Conservation (phyloP, 2,329 filamentous ascomycete species). For the Aspergillus japonicus region DNA sequence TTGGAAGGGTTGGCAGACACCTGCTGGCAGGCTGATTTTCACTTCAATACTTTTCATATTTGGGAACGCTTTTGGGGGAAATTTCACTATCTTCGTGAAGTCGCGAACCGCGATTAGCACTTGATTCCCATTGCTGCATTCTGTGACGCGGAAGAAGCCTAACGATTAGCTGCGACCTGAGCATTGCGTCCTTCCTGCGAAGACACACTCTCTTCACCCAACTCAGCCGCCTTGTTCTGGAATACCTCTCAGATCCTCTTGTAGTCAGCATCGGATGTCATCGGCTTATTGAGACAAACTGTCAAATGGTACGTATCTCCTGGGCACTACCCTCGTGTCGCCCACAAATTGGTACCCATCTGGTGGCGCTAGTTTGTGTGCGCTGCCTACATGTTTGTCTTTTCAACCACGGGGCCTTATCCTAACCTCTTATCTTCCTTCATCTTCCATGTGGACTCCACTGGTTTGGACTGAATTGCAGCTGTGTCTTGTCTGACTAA, state of each 20-base stretch:
- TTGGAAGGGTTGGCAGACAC: slow-evolving; percentile 1
- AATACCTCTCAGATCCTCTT: neutral
- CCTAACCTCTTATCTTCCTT: neutral
- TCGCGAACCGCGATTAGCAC: neutral
- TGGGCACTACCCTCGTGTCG: neutral
- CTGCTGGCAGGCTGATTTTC: neutral
- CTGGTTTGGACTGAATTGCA: slow-evolving; percentile 1
- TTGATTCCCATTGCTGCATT: neutral
- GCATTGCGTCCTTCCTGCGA: neutral
- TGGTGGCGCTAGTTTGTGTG: slow-evolving; percentile 4
- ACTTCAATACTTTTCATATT: neutral
- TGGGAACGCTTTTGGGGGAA: neutral
- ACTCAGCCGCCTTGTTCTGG: neutral
- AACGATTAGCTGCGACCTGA: neutral
- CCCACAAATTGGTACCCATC: slow-evolving; percentile 1
- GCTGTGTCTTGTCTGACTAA: slow-evolving; percentile 20
- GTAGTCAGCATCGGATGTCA: neutral
- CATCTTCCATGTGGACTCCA: neutral
- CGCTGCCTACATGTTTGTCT: slow-evolving; percentile 11
- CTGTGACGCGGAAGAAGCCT: neutral
- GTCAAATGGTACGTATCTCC: slow-evolving; percentile 20
- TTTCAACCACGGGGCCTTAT: slow-evolving; percentile 2
- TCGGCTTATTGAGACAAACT: slow-evolving; percentile 5
- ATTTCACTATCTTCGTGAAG: neutral
- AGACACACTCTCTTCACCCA: neutral